Base-by-base conservation (phyloP, 306 rosid species). In the Corylus heterophylla region DNA sequence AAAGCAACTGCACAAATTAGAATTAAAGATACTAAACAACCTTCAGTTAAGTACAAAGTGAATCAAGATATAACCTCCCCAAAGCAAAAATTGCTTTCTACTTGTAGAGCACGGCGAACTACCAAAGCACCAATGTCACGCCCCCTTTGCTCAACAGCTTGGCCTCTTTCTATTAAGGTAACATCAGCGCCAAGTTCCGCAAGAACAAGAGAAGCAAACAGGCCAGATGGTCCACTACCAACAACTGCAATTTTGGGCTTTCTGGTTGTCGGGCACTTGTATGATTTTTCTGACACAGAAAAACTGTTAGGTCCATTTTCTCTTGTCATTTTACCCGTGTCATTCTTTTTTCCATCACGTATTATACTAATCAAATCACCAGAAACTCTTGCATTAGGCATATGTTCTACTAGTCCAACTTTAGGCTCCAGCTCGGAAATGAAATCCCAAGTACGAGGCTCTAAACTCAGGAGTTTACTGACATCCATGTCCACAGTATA, bases 101-200 rank as follows among this genome's bases (percentile, higher is more conserved):
- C 42, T 48, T 95, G 92, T 62, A 95, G 84, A 62, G 89, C 82
- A 73, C 86, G 86, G 45, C 97, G 97, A 71, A 89, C 97, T 16
- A 90, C 75, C 75, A 92, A 77, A 84, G 96, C 98, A 76, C 98
- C 98, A 81, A 95, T 95, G 80, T 95, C 98, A 54, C 93, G 92
- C 69, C 98, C 98, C 83, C 98, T 88, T 82, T 87, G 92, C 71
- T 95, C 98, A 35, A 95, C 98, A 0, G 98, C 90, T 84, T 93
- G 98, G 58, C 98, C 98, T 90, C 98, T 91, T 91, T 95, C 98
- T 80, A 95, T 88, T 67, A 95, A 79, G n/a, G 98, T 92, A 63
- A 95, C 96, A 81, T 90, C 93, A 68, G 98, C 98, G 74, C 96
- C 99, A 80, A 91, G 79, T 85, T 93, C 97, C 5, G 97, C 97